Base-by-base conservation (phyloP, 768 basidiomycete genomes). In the Lentinula sp. region DNA sequence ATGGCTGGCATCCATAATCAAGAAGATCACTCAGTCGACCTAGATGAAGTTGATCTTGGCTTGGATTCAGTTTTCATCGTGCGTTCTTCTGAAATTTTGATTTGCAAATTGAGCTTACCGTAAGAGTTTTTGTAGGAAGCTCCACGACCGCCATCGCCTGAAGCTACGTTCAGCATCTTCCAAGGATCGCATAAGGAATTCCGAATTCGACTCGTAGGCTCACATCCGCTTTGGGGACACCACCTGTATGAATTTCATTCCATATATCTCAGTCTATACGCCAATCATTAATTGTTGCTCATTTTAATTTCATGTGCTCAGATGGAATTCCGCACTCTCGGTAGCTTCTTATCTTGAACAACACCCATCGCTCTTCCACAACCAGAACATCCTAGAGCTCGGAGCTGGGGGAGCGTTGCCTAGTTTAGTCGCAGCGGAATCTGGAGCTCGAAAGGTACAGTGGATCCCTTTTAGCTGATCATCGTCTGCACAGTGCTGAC, bases 401-500 rank as follows among this genome's bases (percentile, higher is more conserved):
- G 97, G 97, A 0, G 97, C 97, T 0, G 97, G 95, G 0, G 95
- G 93, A 1, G 96, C 87, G 2, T 76, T 98, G 6, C 97, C 97
- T 0, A 85, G 90, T 3, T 78, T 99, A 6, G 82, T 95, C 2
- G 77, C 87, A 0, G 84, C 81, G 0, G 81, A 87, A 43, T 87
- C 85, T 61, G 89, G 87, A 0, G 93, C 94, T 0, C 67, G 71
- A 43, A 83, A 82, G 68, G 94, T 91, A 18, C n/a, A 43, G 7
- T 28, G 16, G 12, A 16, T 41, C 13, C 2, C 15, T 41, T 5
- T 48, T 0, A 23, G 36, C 3, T 20, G 20, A 35, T 8, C 5
- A 43, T 33, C 1, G 28, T 10, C 1, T 36, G 18, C 33, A 28
- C 28, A 28, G 28, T n/a, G 6, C 32, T n/a, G 36, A 48, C n/a